Percentiles rank a stretch among this genome's conserved stretches.
Evolutionary conservation across 768 basidiomycete genomes (phyloP).

Genomic region (Sporobolomyces roseus): DNA sequence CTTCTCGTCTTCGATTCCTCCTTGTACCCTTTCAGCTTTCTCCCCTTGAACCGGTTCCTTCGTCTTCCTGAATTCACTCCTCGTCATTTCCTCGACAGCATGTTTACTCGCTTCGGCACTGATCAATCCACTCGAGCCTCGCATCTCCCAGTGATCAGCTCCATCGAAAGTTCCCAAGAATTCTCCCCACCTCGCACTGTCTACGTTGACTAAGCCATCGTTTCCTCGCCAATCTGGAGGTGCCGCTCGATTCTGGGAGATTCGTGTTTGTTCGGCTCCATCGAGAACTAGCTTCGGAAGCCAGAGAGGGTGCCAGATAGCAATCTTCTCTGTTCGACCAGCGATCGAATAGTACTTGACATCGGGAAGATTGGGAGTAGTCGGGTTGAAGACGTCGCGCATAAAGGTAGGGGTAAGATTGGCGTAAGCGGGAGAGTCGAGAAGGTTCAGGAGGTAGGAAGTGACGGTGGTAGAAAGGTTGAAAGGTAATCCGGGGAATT

Average conservation of each 20-base stretch:
- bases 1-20: slow-evolving; percentile 47
- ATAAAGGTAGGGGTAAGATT: slow-evolving; percentile 84
- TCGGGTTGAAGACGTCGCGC: slow-evolving; percentile 70
- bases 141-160: slow-evolving; percentile 93
- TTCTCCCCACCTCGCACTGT: slow-evolving; percentile 84
- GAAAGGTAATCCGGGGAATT: slow-evolving; percentile 50
- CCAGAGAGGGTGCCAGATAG: slow-evolving; percentile 92
- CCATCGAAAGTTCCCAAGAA: slow-evolving; percentile 84
- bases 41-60: slow-evolving; percentile 49
- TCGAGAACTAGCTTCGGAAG: slow-evolving; percentile 91
- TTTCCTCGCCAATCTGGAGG: slow-evolving; percentile 64
- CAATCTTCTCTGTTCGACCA: slow-evolving; percentile 54
- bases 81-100: slow-evolving; percentile 26
- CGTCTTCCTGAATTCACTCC: slow-evolving; percentile 47
- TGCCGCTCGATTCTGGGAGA: slow-evolving; percentile 40
- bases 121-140: slow-evolving; percentile 70
- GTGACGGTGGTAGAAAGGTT: slow-evolving; percentile 78
- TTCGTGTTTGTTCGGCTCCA: slow-evolving; percentile 67
- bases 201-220: slow-evolving; percentile 86
- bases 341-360: slow-evolving; percentile 93
- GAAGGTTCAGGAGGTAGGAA: slow-evolving; percentile 74
- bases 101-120: slow-evolving; percentile 36
- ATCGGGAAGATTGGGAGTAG: slow-evolving; percentile 67
- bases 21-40: slow-evolving; percentile 47
- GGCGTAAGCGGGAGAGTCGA: slow-evolving; percentile 95